Evolutionary conservation across 2,329 filamentous ascomycete species (phyloP).

Genomic region (Fusarium sp.): DNA sequence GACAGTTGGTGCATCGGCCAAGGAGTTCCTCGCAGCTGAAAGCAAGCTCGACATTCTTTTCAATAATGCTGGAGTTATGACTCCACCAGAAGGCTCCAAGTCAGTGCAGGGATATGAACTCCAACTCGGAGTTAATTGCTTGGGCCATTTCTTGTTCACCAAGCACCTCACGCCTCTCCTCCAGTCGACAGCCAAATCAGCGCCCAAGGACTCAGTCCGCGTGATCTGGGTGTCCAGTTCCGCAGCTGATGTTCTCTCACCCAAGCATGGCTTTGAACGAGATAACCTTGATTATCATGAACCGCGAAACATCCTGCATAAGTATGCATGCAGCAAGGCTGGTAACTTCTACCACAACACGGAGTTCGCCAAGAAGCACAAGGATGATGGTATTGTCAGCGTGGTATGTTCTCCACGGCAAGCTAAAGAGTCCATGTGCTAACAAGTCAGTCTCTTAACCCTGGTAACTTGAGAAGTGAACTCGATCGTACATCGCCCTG

Average conservation of each 20-base stretch:
- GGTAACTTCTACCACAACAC: slow-evolving; percentile 51
- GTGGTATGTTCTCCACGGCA: slow-evolving; percentile 17
- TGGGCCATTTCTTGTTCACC: slow-evolving; percentile 58
- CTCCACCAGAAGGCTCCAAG: slow-evolving; percentile 56
- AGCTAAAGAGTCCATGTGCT: background rate
- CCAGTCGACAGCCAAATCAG: slow-evolving; percentile 51
- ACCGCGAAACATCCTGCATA: slow-evolving; percentile 38
- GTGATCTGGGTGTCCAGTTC: slow-evolving; percentile 53
- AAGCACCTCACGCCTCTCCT: slow-evolving; percentile 56
- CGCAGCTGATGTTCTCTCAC: slow-evolving; percentile 46
- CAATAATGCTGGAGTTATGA: slow-evolving; percentile 63
- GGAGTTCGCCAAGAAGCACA: slow-evolving; percentile 49
- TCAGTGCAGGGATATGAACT: slow-evolving; percentile 60
- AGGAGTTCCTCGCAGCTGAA: slow-evolving; percentile 51
- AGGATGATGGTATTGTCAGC: slow-evolving; percentile 49
- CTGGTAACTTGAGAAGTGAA: slow-evolving; percentile 43
- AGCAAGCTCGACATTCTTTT: slow-evolving; percentile 57
- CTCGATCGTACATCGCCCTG: slow-evolving; percentile 45
- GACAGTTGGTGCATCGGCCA: slow-evolving; percentile 52
- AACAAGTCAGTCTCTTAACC: slow-evolving; percentile 40
- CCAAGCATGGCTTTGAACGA: slow-evolving; percentile 44
- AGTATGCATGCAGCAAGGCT: slow-evolving; percentile 52
- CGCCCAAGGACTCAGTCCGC: slow-evolving; percentile 49
- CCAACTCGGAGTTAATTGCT: slow-evolving; percentile 58
- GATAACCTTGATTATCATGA: slow-evolving; percentile 49